Evolutionary conservation across 495 filamentous ascomycete genomes (phyloP).

Genomic region (Lasiosphaeria ovina): DNA sequence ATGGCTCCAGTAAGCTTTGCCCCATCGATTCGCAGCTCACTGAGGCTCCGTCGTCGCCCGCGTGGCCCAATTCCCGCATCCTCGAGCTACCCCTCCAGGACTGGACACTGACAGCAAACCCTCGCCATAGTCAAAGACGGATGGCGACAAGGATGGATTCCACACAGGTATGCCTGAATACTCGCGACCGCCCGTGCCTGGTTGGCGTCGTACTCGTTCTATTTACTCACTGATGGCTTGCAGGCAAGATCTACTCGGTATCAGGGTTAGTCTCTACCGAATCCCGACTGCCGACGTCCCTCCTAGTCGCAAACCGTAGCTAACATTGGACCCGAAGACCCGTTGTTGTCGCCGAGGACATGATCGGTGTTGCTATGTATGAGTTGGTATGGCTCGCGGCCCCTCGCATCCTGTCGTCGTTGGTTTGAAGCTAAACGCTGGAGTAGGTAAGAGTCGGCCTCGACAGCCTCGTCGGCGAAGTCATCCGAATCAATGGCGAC

Average conservation of each 20-base stretch:
- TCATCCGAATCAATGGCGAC: constrained; percentile 95
- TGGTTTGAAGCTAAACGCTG: constrained; percentile 36
- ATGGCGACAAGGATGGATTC: constrained; percentile 39
- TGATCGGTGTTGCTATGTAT: constrained; percentile 99
- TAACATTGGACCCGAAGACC: constrained; percentile 56
- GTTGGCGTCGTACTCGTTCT: constrained; percentile 18
- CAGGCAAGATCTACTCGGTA: constrained; percentile 73
- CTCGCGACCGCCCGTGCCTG: constrained; percentile 10
- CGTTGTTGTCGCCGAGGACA: constrained; percentile 95
- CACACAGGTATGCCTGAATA: constrained; percentile 33
- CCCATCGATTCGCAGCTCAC: constrained; percentile 1
- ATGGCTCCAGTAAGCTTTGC: constrained; percentile 60
- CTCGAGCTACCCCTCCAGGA: neutral
- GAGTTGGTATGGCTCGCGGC: constrained; percentile 62
- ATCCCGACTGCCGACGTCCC: constrained; percentile 7
- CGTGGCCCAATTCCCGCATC: constrained; percentile 4
- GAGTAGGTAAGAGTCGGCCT: constrained; percentile 74
- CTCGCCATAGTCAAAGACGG: constrained; percentile 21
- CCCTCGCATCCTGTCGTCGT: neutral
- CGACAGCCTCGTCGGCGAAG: constrained; percentile 87
- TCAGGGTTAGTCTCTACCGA: constrained; percentile 60
- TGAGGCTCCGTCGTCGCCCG: too few species aligned
- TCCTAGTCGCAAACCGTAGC: constrained; percentile 12
- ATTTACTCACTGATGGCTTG: constrained; percentile 32
- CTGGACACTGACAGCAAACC: constrained; percentile 3